phyloP scores from a whole-genome alignment of 371 early-diverging fungal species.

The Apophysomyces ossiformis region DNA sequence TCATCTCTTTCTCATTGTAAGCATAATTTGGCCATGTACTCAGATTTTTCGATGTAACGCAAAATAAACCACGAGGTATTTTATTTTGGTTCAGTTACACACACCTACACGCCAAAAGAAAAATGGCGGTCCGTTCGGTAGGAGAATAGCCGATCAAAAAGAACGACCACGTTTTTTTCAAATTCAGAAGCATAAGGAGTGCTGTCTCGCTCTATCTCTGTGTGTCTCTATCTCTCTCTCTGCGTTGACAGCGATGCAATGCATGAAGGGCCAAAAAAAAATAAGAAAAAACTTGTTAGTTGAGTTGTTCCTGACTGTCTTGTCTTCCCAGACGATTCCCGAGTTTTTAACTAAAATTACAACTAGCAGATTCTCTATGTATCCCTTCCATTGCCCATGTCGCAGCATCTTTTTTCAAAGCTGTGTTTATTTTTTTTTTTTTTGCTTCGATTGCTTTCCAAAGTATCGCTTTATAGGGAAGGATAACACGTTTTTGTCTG shows the following conservation, averaged over 20 bases:
- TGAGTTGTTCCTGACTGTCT: no score
- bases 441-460: not conserved
- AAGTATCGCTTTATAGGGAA: not conserved
- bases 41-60: not conserved
- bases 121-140: constrained; percentile 6
- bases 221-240: no score
- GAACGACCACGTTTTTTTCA: not conserved
- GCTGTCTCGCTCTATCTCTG: no score
- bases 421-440: no score
- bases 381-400: no score
- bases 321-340: no score
- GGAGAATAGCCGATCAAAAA: not conserved
- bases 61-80: constrained; percentile 4
- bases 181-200: not conserved
- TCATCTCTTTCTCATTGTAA: not conserved
- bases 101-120: not conserved
- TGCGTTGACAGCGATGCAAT: not conserved
- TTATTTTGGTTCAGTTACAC: not conserved
- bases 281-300: no score
- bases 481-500: not conserved
- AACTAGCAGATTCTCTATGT: no score
- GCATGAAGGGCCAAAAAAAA: no score
- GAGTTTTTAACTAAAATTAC: no score
- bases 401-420: no score
- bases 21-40: not conserved